phyloP scores from a whole-genome alignment of 148 eudicot species.

The Persicaria tinctoria region DNA sequence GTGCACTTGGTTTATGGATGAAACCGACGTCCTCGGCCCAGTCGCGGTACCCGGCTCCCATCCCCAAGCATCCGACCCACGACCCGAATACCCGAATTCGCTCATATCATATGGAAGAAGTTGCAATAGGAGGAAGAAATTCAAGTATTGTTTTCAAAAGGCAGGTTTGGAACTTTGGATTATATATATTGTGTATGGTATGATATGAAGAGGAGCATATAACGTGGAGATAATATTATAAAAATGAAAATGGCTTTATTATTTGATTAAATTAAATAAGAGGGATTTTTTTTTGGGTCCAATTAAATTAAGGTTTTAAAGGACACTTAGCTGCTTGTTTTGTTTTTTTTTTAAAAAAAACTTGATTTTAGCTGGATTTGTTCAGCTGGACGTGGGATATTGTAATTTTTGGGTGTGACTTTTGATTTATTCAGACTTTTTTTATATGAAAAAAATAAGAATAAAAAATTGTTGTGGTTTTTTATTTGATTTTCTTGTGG shows the following conservation, averaged over 20 bases:
- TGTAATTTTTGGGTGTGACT: not conserved
- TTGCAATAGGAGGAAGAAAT: not conserved
- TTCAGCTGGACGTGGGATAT: constrained; percentile 3
- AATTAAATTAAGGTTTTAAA: not conserved
- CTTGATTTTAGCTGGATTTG: constrained; percentile 3
- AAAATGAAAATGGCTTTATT: not conserved
- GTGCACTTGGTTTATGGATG: not conserved
- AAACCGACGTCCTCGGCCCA: not conserved
- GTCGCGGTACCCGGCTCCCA: not conserved
- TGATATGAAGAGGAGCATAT: not conserved
- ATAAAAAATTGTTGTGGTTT: too few relatives aligned
- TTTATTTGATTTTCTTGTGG: not conserved
- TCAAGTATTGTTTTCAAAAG: not conserved
- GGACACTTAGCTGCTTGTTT: not conserved
- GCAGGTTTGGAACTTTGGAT: not conserved
- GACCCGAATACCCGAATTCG: constrained; percentile 2
- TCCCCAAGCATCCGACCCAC: not conserved
- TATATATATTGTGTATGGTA: not conserved
- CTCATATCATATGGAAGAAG: not conserved
- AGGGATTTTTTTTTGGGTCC: not conserved
- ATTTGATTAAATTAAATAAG: not conserved
- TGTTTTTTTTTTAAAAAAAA: not conserved
- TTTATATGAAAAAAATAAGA: not conserved
- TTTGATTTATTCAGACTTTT: constrained; percentile 1
- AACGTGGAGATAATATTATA: constrained; percentile 8